These are phyloP conservation scores for Fusarium nanum DNA, from an alignment of 2,329 filamentous ascomycete species.

Conservation along the genomic window DNA sequence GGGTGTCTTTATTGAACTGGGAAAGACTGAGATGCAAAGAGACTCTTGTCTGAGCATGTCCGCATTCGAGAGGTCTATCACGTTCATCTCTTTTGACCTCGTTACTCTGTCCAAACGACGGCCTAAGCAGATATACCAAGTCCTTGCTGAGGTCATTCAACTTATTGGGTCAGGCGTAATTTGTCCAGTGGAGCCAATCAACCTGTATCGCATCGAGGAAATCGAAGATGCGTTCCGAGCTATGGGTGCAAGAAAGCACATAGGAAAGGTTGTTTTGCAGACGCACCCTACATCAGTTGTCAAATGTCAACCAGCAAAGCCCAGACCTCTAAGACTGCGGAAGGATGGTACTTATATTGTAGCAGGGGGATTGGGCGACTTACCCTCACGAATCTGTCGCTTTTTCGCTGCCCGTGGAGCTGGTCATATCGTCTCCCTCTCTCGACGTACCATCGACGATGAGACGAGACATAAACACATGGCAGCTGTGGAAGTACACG, in stretches of 20 bases:
- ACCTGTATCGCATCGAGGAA: background rate
- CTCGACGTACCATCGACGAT: constrained; percentile 2
- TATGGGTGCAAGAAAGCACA: background rate
- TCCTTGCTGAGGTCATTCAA: background rate
- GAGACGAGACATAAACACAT: background rate
- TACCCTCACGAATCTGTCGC: constrained; percentile 3
- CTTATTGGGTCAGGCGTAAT: background rate
- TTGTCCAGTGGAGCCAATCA: background rate
- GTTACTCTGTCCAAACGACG: background rate
- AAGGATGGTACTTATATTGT: constrained; percentile 5
- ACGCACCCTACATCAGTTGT: background rate
- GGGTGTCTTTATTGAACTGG: constrained; percentile 3
- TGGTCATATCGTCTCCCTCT: constrained; percentile 11
- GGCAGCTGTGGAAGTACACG: background rate
- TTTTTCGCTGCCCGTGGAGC: constrained; percentile 10
- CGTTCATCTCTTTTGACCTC: constrained; percentile 5
- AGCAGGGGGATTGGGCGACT: constrained; percentile 1
- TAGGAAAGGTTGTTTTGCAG: background rate
- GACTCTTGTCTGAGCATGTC: background rate
- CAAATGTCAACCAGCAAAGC: background rate
- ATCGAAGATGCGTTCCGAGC: constrained; percentile 2
- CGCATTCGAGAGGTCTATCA: constrained; percentile 3
- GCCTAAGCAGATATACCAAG: background rate
- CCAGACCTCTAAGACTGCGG: background rate
- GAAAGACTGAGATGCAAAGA: background rate